These are phyloP conservation scores for Rhododendron vialii DNA, from an alignment of 148 eudicot species.

Conservation along the genomic window DNA sequence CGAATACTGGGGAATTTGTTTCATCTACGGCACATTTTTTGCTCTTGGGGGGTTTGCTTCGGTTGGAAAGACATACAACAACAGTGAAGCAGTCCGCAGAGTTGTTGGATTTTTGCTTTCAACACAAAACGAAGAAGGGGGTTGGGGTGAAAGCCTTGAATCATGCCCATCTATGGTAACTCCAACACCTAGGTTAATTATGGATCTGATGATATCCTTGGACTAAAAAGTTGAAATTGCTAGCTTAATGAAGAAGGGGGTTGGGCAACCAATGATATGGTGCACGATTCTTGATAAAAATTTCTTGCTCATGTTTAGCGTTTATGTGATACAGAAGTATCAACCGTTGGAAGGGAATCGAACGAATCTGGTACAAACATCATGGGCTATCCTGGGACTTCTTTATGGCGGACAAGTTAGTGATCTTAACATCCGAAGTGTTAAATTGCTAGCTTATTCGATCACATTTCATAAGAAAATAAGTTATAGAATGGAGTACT, in stretches of 20 bases:
- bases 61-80: conserved; percentile 31
- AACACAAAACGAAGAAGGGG: conserved; percentile 44
- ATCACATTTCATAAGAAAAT: too few relatives aligned
- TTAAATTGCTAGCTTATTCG: too few relatives aligned
- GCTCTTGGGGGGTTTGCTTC: conserved; percentile 34
- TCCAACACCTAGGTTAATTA: neutral
- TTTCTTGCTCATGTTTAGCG: neutral
- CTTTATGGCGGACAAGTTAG: conserved; percentile 38
- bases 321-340: conserved; percentile 26
- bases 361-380: conserved; percentile 38
- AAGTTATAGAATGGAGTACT: neutral
- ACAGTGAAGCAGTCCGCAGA: conserved; percentile 32
- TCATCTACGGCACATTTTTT: conserved; percentile 39
- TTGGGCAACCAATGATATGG: too few relatives aligned
- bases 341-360: conserved; percentile 33
- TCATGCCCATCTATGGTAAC: conserved; percentile 40
- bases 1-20: conserved; percentile 48
- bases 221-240: conserved; percentile 8
- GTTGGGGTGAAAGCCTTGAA: conserved; percentile 47
- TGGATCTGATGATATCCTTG: neutral
- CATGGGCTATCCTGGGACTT: conserved; percentile 49
- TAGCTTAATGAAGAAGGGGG: too few relatives aligned
- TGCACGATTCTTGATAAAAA: neutral
- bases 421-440: neutral
- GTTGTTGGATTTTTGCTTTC: conserved; percentile 32